Base-by-base conservation (phyloP, 108 stramenopile species). In the Stephanodiscus minutulus region DNA sequence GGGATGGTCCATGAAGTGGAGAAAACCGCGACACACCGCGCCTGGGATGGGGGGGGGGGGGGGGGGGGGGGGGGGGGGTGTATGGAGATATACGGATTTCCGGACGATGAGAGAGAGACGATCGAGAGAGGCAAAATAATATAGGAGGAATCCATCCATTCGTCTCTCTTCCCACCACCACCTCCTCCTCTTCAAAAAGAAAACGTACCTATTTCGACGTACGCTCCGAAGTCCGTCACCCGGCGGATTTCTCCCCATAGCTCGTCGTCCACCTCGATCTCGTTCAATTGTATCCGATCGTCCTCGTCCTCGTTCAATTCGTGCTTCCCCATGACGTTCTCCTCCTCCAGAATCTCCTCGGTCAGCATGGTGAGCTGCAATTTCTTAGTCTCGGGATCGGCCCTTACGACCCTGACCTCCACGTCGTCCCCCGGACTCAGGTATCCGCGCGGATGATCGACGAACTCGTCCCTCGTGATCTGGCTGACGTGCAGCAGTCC, bases 1-100 rank as follows among this genome's bases (percentile, higher is more conserved):
- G 5, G 96, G 95, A 72, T 95, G 93, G 68, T 97, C 95, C 90
- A 95, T 96, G 46, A 97, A 93, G 73, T 96, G 96, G 64, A 96
- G 79, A 64, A 90, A 97, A 15, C 90, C 96, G 65, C 93, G 86
- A 25, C 92, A 92, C 20, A 83, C 90, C n/a, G 91, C 92, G 33
- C 55, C 43, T 44, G 8, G 39, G 39, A 11, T 11, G 43, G 43
- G 43, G 15, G 11, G 39, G 39, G 39, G 39, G 39, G 39, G 39
- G 39, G 39, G 1, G 7, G 3, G 11, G 8, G n/a, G n/a, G n/a
- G n/a, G n/a, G n/a, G n/a, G n/a, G n/a, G n/a, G n/a, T n/a, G n/a
- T n/a, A n/a, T n/a, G n/a, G 31, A 33, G 31, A 33, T 33, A 33
- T 33, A 4, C 31, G 2, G 15, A 17, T 44, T 13, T 0, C n/a